phyloP scores from a whole-genome alignment of 2,329 filamentous ascomycete species.

The Penicillium griseofulvum region DNA sequence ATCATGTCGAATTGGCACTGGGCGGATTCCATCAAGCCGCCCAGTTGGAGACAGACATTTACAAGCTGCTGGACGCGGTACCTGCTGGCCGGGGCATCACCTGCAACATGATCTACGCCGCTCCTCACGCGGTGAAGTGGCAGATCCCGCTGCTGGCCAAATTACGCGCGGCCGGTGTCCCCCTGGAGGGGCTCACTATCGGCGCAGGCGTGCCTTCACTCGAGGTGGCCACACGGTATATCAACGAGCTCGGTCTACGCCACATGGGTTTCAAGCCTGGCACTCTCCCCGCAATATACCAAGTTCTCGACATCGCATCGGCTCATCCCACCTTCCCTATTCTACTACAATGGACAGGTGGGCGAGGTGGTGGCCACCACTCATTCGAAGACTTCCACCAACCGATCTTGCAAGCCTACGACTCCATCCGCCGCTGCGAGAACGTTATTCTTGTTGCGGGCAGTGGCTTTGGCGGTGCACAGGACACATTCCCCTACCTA shows the following conservation, averaged over 20 bases:
- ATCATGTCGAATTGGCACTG: constrained; percentile 85
- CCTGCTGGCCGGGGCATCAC: constrained; percentile 77
- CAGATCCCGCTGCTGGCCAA: constrained; percentile 81
- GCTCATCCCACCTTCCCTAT: constrained; percentile 87
- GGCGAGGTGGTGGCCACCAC: constrained; percentile 88
- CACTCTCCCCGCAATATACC: constrained; percentile 72
- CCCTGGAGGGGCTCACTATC: constrained; percentile 72
- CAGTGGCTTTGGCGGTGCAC: constrained; percentile 83
- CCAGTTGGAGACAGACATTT: constrained; percentile 50
- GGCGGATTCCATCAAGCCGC: constrained; percentile 71
- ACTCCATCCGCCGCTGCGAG: neutral
- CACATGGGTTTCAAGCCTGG: constrained; percentile 93
- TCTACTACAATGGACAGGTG: constrained; percentile 89
- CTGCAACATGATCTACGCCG: constrained; percentile 88
- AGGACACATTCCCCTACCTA: constrained; percentile 88
- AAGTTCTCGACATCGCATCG: constrained; percentile 87
- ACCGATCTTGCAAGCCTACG: constrained; percentile 71
- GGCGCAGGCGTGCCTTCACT: constrained; percentile 90
- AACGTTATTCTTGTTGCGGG: constrained; percentile 82
- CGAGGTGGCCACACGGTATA: constrained; percentile 89
- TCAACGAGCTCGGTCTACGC: constrained; percentile 85
- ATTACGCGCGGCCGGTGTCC: neutral
- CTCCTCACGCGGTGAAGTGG: constrained; percentile 85
- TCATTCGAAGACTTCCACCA: constrained; percentile 94
- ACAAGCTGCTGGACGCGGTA: constrained; percentile 30